These are phyloP conservation scores for Penicillium argentinense DNA, from an alignment of 495 filamentous ascomycete genomes.

Conservation along the genomic window DNA sequence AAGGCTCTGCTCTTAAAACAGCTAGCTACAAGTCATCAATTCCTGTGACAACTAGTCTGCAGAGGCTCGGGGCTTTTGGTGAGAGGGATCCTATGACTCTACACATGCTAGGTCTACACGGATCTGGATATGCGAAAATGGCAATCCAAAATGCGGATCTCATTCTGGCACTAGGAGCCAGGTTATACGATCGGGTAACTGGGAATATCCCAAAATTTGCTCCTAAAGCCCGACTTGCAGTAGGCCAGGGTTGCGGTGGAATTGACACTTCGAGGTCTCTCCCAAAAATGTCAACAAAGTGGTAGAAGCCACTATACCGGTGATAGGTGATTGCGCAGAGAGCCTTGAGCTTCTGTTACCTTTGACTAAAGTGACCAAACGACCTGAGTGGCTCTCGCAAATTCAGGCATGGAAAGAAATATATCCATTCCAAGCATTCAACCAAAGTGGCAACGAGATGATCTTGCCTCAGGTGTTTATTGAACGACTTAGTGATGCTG, in stretches of 20 bases:
- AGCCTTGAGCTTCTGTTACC: slow-evolving; percentile 78
- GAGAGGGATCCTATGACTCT: slow-evolving; percentile 57
- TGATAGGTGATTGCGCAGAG: slow-evolving; percentile 58
- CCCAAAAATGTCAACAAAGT: slow-evolving; percentile 68
- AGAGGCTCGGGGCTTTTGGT: slow-evolving; percentile 64
- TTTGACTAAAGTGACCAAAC: slow-evolving; percentile 60
- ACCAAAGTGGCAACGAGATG: slow-evolving; percentile 45
- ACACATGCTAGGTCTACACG: slow-evolving; percentile 67
- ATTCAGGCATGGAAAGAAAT: slow-evolving; percentile 86
- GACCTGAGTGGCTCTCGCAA: slow-evolving; percentile 84
- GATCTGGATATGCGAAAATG: slow-evolving; percentile 63
- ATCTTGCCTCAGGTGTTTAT: slow-evolving; percentile 92
- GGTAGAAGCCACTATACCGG: slow-evolving; percentile 58
- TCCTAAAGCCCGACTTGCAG: slow-evolving; percentile 56
- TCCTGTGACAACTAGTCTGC: slow-evolving; percentile 64
- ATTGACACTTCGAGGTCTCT: slow-evolving; percentile 65
- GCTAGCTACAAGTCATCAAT: slow-evolving; percentile 56
- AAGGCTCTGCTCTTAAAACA: slow-evolving; percentile 55
- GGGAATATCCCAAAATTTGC: slow-evolving; percentile 55
- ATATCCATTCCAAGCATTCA: slow-evolving; percentile 59
- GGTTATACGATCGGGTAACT: slow-evolving; percentile 64
- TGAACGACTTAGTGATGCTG: slow-evolving; percentile 74
- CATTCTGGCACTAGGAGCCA: slow-evolving; percentile 60
- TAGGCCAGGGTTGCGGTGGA: slow-evolving; percentile 54
- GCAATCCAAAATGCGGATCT: slow-evolving; percentile 66